These are phyloP conservation scores for Rhododendron ovatum DNA, from an alignment of 148 eudicot species.

Conservation along the genomic window DNA sequence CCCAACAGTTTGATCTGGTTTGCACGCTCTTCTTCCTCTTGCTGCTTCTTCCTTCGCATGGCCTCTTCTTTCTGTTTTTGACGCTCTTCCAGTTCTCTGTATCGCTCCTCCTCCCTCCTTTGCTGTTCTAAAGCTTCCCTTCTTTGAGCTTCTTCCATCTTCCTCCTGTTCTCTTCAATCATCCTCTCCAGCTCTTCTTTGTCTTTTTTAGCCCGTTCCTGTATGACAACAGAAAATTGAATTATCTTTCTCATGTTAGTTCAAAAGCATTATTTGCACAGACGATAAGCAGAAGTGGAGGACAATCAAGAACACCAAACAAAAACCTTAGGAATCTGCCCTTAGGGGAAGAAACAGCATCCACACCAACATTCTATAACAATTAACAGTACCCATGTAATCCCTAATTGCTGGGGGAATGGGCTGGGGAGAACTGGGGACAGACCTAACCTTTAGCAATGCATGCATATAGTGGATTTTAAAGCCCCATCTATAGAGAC, in stretches of 20 bases:
- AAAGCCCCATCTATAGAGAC: background rate
- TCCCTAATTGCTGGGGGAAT: background rate
- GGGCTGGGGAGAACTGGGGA: background rate
- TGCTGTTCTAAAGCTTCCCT: slow-evolving; percentile 80
- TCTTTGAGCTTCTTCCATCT: slow-evolving; percentile 78
- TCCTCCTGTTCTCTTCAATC: slow-evolving; percentile 74
- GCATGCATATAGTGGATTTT: background rate
- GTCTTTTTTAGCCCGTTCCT: slow-evolving; percentile 79
- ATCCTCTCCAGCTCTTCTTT: slow-evolving; percentile 74
- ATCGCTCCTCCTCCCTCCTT: slow-evolving; percentile 78
- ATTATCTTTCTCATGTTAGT: background rate
- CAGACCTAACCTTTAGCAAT: background rate
- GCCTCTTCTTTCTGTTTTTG: slow-evolving; percentile 91
- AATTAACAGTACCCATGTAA: background rate
- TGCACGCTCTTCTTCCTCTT: slow-evolving; percentile 80
- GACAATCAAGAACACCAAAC: background rate
- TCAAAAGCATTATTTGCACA: background rate
- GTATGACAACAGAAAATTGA: background rate
- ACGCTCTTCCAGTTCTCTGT: slow-evolving; percentile 76
- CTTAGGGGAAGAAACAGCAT: background rate
- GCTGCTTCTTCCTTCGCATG: slow-evolving; percentile 70
- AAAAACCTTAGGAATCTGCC: background rate
- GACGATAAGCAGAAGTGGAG: background rate
- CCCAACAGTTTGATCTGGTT: slow-evolving; percentile 78
- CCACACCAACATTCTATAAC: too few species aligned